A percentile compares a stretch with the other conserved stretches of the same genome.
Evolutionary conservation across 208 protist genomes (phyloP).

Genomic region (Wallacemonas sp.): DNA sequence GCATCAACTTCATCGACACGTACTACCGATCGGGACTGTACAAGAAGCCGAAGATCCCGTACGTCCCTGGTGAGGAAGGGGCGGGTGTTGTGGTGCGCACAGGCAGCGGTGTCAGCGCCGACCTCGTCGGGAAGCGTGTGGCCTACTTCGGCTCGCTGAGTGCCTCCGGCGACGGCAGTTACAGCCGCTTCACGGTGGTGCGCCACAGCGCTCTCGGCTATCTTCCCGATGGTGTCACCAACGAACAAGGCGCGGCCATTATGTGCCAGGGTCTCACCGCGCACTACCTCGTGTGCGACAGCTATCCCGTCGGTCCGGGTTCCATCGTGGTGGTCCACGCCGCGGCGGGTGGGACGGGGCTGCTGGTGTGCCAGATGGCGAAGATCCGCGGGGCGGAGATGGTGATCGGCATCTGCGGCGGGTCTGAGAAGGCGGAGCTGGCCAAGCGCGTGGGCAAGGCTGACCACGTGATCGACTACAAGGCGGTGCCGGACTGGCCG

Average conservation of each 20-base stretch:
- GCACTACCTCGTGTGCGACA: conserved; percentile 81
- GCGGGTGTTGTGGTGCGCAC: conserved; percentile 57
- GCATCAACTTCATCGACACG: conserved; percentile 94
- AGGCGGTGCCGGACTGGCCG: conserved; percentile 43
- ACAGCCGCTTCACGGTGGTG: conserved; percentile 65
- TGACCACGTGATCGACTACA: conserved; percentile 82
- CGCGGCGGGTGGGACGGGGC: conserved; percentile 84
- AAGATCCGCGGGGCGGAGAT: conserved; percentile 80
- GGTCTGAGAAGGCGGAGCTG: conserved; percentile 63
- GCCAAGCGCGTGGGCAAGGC: conserved; percentile 35
- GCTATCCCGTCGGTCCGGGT: conserved; percentile 38
- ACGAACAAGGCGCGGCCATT: conserved; percentile 52
- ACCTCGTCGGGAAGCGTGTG: conserved; percentile 60
- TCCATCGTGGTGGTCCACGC: conserved; percentile 83
- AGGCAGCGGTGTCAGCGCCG: conserved; percentile 4
- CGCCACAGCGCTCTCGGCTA: neutral
- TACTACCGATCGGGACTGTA: conserved; percentile 87
- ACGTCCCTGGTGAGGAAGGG: conserved; percentile 75
- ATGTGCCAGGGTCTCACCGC: conserved; percentile 86
- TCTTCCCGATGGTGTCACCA: conserved; percentile 51
- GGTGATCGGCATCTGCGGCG: conserved; percentile 88
- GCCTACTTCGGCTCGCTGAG: conserved; percentile 52
- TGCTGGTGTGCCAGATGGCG: conserved; percentile 88
- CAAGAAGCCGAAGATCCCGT: conserved; percentile 66
- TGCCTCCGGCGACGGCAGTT: conserved; percentile 37